These are phyloP conservation scores for Planoprotostelium fungivorum DNA, from an alignment of 78 protist species.

Conservation along the genomic window DNA sequence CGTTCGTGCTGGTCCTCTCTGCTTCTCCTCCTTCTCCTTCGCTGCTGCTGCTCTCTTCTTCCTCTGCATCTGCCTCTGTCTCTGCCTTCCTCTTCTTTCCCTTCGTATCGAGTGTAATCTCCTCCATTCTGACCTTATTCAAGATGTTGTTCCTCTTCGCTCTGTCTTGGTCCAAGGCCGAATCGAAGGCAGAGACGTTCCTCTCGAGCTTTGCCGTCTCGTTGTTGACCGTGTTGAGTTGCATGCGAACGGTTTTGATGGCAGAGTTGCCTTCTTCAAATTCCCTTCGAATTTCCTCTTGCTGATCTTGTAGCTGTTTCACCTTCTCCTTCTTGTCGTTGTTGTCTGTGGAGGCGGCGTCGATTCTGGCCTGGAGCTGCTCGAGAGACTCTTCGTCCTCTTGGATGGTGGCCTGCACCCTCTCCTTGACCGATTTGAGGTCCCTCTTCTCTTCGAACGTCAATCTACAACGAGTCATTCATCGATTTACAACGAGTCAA, in stretches of 20 bases:
- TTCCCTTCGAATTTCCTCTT: slow-evolving; percentile 1
- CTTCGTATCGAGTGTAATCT: not conserved
- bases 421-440: not conserved
- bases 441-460: not conserved
- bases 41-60: not conserved
- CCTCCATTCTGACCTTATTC: not conserved
- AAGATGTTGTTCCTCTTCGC: not conserved
- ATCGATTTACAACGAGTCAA: too few relatives aligned
- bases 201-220: slow-evolving; percentile 6
- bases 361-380: not conserved
- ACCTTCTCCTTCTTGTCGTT: slow-evolving; percentile 31
- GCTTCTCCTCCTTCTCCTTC: not conserved
- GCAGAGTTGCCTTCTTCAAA: not conserved
- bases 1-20: not conserved
- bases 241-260: slow-evolving; percentile 6
- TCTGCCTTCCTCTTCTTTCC: not conserved
- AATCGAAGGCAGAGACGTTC: not conserved
- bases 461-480: not conserved
- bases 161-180: not conserved
- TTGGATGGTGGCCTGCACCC: not conserved
- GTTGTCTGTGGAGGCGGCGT: too few relatives aligned
- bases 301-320: not conserved
- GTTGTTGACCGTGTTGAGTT: slow-evolving; percentile 6
- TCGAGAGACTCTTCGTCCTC: not conserved
- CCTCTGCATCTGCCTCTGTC: not conserved